These are phyloP conservation scores for Paraconiothyrium brasiliense DNA, from an alignment of 2,329 filamentous ascomycete species.

Conservation along the genomic window DNA sequence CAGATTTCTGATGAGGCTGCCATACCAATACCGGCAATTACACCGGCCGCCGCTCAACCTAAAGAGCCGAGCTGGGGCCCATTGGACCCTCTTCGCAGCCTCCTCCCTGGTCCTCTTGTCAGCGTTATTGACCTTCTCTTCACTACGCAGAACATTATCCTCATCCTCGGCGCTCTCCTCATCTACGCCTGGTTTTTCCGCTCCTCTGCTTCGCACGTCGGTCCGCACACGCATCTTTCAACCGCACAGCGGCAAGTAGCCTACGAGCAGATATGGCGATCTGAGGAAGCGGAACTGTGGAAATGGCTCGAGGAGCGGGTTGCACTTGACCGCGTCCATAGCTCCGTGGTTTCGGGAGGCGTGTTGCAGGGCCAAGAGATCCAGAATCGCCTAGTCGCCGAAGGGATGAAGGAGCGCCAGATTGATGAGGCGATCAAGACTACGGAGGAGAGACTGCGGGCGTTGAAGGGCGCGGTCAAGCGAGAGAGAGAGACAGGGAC, in stretches of 20 bases:
- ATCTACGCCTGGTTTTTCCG: conserved; percentile 48
- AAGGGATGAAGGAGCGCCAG: conserved; percentile 75
- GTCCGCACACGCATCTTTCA: conserved; percentile 44
- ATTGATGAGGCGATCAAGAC: conserved; percentile 82
- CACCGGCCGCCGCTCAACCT: conserved; percentile 29
- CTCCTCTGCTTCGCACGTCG: conserved; percentile 37
- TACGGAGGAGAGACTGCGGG: conserved; percentile 83
- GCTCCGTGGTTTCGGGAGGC: conserved; percentile 33
- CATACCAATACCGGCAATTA: conserved; percentile 36
- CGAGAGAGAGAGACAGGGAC: conserved; percentile 34
- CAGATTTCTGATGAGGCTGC: conserved; percentile 56
- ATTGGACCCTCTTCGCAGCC: conserved; percentile 77
- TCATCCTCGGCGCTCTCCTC: conserved; percentile 70
- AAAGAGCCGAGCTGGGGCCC: conserved; percentile 71
- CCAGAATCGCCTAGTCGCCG: conserved; percentile 59
- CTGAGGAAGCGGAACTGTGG: conserved; percentile 90
- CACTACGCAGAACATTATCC: conserved; percentile 79
- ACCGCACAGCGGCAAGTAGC: conserved; percentile 76
- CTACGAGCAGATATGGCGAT: conserved; percentile 92
- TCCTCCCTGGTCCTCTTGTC: conserved; percentile 71
- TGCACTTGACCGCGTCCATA: conserved; percentile 68
- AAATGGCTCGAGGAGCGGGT: conserved; percentile 91
- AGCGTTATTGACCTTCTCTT: conserved; percentile 76
- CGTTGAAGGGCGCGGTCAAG: conserved; percentile 75
- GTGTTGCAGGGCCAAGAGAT: conserved; percentile 50